Evolutionary conservation across 306 rosid species (phyloP).

Genomic region (Spatholobus suberectus): DNA sequence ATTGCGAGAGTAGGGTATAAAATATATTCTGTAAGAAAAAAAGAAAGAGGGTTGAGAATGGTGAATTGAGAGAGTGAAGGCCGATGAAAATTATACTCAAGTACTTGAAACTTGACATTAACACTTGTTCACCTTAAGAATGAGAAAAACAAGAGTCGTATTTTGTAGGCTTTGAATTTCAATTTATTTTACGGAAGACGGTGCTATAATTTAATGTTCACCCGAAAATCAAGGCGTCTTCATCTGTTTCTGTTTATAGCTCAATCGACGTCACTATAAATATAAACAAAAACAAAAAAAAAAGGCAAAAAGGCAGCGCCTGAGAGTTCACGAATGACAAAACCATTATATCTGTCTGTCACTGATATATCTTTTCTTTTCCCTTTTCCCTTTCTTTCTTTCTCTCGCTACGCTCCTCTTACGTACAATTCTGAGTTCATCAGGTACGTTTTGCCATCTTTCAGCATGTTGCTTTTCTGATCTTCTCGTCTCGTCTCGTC

Average conservation of each 20-base stretch:
- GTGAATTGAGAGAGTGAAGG: too few relatives aligned
- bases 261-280: not conserved
- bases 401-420: not conserved
- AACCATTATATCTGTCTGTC: not conserved
- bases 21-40: too few relatives aligned
- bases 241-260: not conserved
- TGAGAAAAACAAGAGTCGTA: too few relatives aligned
- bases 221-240: conserved; percentile 44
- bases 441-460: conserved; percentile 2
- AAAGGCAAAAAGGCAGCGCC: not conserved
- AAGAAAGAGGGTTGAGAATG: too few relatives aligned
- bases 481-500: not conserved
- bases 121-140: too few relatives aligned
- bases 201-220: not conserved
- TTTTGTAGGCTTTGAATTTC: too few relatives aligned
- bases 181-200: not conserved
- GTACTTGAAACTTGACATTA: too few relatives aligned
- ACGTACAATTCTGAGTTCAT: not conserved
- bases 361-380: not conserved
- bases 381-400: not conserved
- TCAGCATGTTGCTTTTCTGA: not conserved
- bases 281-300: not conserved
- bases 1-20: too few relatives aligned
- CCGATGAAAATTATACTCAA: too few relatives aligned
- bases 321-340: not conserved